Conservation (phyloP, 2,329 filamentous ascomycete species). For the Penicillium capsulatum region DNA sequence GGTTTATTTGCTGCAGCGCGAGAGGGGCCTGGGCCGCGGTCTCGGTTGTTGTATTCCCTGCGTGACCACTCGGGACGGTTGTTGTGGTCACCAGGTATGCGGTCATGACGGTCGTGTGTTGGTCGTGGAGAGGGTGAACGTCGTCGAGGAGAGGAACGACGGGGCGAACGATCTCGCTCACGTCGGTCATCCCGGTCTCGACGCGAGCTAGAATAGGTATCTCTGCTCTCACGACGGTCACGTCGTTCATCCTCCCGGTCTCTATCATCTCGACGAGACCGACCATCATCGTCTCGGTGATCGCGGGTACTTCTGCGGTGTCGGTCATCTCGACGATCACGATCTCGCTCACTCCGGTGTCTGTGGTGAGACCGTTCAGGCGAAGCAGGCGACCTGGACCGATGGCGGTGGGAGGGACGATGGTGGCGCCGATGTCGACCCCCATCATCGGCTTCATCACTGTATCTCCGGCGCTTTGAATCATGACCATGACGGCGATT, state of each 20-base stretch:
- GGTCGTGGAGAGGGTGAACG: conserved; percentile 23
- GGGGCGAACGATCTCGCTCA: conserved; percentile 22
- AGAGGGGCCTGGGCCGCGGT: conserved; percentile 10
- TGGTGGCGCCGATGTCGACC: conserved; percentile 20
- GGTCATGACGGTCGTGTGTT: conserved; percentile 10
- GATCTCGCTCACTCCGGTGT: conserved; percentile 25
- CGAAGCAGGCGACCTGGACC: conserved; percentile 22
- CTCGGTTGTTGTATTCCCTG: conserved; percentile 22
- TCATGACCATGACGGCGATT: conserved; percentile 20
- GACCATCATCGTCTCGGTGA: conserved; percentile 11
- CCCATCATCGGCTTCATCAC: conserved; percentile 23
- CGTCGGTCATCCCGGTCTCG: conserved; percentile 15
- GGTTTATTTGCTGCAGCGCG: conserved; percentile 15
- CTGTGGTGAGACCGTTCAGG: conserved; percentile 22
- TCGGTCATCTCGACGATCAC: conserved; percentile 17
- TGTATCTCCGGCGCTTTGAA: conserved; percentile 23
- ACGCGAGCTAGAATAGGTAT: not conserved
- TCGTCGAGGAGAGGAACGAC: conserved; percentile 18
- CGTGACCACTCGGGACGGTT: conserved; percentile 17
- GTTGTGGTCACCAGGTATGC: conserved; percentile 8
- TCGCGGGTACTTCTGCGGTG: conserved; percentile 18
- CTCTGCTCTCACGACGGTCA: conserved; percentile 8
- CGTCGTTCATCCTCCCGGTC: conserved; percentile 11
- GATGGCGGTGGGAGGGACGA: conserved; percentile 23
- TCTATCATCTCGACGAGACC: conserved; percentile 11